Evolutionary conservation across 441 rosid genomes (phyloP), one percentile per base, ranked within the genome.

Genomic region (Eutrema salsugineum): DNA sequence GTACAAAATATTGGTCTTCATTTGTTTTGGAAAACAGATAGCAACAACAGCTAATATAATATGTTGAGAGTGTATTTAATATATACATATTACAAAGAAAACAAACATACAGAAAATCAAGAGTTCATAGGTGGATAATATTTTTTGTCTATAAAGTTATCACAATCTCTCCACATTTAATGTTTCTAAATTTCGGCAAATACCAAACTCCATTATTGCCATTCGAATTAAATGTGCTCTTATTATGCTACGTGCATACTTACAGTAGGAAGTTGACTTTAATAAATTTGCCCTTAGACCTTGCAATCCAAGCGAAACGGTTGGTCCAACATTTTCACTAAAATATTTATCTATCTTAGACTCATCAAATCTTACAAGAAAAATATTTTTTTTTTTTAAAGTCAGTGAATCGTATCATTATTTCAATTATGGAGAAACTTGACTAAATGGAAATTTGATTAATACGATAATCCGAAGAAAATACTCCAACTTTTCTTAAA

Each of bases 141-240:
- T 36, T 22, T 68, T 68, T 16, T 9, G 51, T 47, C 22, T 27
- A 66, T 35, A 32, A 42, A 33, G n/a, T 33, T 54, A 75, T 72
- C 63, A 57, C 39, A 47, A 22, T 71, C 67, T 49, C 67, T 44
- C 58, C 28, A 67, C 54, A 74, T 65, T 64, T 71, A 74, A 77
- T 84, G 82, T 78, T 73, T 68, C 55, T 42, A 57, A 57, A 70
- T 75, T 77, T 78, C 74, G 78, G 83, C 81, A 73, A 82, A 76
- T 68, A 70, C 75, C 83, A 8, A 81, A 63, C 79, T 83, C 87
- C 53, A 80, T 81, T 81, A 85, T 85, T 86, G 83, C 78, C 75
- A 15, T 62, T 11, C 60, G 72, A 74, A 80, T 80, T 84, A 53
- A 84, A 69, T 78, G 86, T 76, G 58, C 47, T 38, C 44, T 72